Conservation (phyloP, 2,329 filamentous ascomycete genomes). For the Leptographium wingfieldii region DNA sequence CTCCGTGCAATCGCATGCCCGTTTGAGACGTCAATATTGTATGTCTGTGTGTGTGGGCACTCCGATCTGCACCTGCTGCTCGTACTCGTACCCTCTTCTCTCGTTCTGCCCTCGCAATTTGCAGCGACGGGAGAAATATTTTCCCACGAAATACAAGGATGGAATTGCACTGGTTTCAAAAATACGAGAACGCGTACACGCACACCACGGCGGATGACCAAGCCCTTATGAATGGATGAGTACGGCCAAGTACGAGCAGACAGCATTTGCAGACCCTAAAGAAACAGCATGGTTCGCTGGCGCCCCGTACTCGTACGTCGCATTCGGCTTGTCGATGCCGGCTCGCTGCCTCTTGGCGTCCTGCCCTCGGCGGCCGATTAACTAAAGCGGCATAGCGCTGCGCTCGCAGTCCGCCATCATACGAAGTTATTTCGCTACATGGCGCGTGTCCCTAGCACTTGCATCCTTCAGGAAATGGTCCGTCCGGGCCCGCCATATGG, state of each 20-base stretch:
- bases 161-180: too few relatives aligned
- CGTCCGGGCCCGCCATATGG: neutral
- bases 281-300: neutral
- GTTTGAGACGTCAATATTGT: neutral
- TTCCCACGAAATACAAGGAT: too few relatives aligned
- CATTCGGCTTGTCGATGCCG: neutral
- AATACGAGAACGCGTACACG: too few relatives aligned
- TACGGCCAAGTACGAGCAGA: neutral
- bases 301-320: neutral
- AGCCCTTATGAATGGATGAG: neutral
- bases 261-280: neutral
- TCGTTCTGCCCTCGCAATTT: neutral
- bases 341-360: neutral
- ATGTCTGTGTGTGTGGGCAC: neutral
- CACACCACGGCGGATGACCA: too few relatives aligned
- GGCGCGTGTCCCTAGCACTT: too few relatives aligned
- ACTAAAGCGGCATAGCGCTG: neutral
- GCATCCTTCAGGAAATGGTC: neutral
- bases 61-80: neutral
- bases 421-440: too few relatives aligned
- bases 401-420: neutral
- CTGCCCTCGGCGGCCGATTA: neutral
- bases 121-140: neutral
- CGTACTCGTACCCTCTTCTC: too few relatives aligned
- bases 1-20: neutral